Conservation (phyloP, 805 yeast genomes). For the Candida piceae region DNA sequence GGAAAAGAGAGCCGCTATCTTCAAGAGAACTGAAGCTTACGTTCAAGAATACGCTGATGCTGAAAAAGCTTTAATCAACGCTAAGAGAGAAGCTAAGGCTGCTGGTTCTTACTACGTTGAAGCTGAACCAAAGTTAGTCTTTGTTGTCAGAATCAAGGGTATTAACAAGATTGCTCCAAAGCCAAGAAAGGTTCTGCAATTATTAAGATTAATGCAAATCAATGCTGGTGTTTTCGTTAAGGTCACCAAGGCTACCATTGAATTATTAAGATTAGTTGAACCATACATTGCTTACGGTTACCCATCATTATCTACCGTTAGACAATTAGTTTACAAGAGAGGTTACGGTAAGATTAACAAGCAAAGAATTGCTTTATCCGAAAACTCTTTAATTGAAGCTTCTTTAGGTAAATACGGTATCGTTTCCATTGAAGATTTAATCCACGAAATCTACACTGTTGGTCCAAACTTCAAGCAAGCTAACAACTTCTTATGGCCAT, state of each 20-base stretch:
- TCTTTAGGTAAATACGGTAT: conserved; percentile 89
- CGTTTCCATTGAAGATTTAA: conserved; percentile 85
- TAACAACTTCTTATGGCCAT: conserved; percentile 98
- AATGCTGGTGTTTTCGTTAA: conserved; percentile 93
- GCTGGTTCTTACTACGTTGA: conserved; percentile 90
- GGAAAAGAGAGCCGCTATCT: conserved; percentile 44
- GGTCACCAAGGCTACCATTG: conserved; percentile 92
- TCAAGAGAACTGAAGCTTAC: conserved; percentile 96
- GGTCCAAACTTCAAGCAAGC: conserved; percentile 99
- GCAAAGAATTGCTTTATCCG: conserved; percentile 88
- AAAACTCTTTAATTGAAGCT: conserved; percentile 85
- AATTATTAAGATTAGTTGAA: conserved; percentile 89
- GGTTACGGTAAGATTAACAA: conserved; percentile 96
- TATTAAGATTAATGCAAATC: conserved; percentile 88
- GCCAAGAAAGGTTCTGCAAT: conserved; percentile 97
- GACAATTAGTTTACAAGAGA: conserved; percentile 95
- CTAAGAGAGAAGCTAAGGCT: conserved; percentile 93
- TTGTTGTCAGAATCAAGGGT: conserved; percentile 99
- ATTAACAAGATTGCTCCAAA: conserved; percentile 97
- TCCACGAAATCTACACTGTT: conserved; percentile 93
- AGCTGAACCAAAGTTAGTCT: conserved; percentile 91
- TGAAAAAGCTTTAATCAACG: conserved; percentile 80
- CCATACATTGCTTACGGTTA: conserved; percentile 97
- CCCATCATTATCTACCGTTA: conserved; percentile 88
- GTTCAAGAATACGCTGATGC: conserved; percentile 89